phyloP scores from a whole-genome alignment of 805 yeast species.

The Torulaspora gathmanii region DNA sequence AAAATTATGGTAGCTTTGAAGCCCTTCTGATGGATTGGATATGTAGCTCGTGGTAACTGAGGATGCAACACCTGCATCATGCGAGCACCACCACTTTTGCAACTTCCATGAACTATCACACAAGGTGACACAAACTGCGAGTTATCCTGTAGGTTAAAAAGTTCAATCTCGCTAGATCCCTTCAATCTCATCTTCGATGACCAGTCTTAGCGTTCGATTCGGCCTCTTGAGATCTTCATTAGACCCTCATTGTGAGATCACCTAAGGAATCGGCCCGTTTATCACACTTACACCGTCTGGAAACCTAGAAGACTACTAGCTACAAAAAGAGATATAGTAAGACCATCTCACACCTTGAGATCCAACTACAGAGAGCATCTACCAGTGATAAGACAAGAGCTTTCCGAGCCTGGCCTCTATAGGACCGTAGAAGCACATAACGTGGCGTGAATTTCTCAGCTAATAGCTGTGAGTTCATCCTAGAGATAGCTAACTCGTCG shows the following conservation, averaged over 20 bases:
- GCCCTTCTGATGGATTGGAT: constrained; percentile 61
- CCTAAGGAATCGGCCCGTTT: not conserved
- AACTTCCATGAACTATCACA: constrained; percentile 46
- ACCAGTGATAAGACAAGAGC: too few relatives aligned
- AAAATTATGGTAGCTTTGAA: constrained; percentile 76
- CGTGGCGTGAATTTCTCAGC: too few relatives aligned
- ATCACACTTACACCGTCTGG: not conserved
- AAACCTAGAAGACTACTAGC: too few relatives aligned
- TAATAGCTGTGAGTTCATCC: too few relatives aligned
- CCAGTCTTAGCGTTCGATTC: not conserved
- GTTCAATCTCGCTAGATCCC: constrained; percentile 20
- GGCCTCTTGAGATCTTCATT: not conserved
- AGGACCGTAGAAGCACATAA: too few relatives aligned
- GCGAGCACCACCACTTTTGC: constrained; percentile 29
- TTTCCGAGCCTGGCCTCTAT: too few relatives aligned
- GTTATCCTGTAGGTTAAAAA: constrained; percentile 35
- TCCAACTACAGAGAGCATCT: too few relatives aligned
- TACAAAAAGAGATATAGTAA: too few relatives aligned
- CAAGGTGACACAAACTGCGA: constrained; percentile 46
- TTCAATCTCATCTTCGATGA: not conserved
- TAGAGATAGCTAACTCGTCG: too few relatives aligned
- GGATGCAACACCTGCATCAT: constrained; percentile 42
- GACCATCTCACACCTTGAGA: too few relatives aligned
- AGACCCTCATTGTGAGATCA: not conserved
- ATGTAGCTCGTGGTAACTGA: constrained; percentile 57